These are phyloP conservation scores for Cryptococcus sp. DNA, from an alignment of 1,284 basidiomycete genomes.

Conservation along the genomic window DNA sequence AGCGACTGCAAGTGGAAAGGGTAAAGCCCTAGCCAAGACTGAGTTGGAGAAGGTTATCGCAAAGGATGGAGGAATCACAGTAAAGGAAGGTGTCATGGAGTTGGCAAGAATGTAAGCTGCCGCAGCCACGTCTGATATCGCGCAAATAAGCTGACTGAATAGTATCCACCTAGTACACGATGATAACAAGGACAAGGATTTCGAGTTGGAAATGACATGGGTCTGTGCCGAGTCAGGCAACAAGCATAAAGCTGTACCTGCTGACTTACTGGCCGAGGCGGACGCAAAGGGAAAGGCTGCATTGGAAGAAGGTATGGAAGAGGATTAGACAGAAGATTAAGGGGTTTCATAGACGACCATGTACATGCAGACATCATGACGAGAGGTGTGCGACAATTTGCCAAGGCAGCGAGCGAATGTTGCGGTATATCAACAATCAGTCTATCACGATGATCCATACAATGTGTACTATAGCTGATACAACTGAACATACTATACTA, in stretches of 20 bases:
- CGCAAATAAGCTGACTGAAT: conserved; percentile 2
- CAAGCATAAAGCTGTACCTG: conserved; percentile 76
- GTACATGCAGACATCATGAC: not conserved
- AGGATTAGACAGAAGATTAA: conserved; percentile 43
- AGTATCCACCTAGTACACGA: conserved; percentile 98
- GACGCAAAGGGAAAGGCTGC: conserved; percentile 84
- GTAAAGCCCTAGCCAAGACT: conserved; percentile 93
- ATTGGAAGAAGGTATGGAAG: conserved; percentile 78
- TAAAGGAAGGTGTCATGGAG: conserved; percentile 81
- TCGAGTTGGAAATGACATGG: conserved; percentile 98
- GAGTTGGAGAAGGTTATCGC: conserved; percentile 85
- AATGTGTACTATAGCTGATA: not conserved
- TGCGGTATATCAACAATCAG: too few species aligned
- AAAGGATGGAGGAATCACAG: conserved; percentile 48
- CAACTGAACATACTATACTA: too few species aligned
- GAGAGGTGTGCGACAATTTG: too few species aligned
- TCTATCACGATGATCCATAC: not conserved
- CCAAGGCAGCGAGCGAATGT: too few species aligned
- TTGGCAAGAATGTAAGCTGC: conserved; percentile 90
- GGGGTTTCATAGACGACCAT: not conserved
- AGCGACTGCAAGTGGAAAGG: conserved; percentile 93
- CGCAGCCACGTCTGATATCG: not conserved
- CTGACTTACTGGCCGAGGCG: conserved; percentile 77
- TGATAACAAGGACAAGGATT: conserved; percentile 80
- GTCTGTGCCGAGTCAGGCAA: conserved; percentile 80